These are phyloP conservation scores for Henckelia pumila DNA, from an alignment of 257 asterid species.

Conservation along the genomic window DNA sequence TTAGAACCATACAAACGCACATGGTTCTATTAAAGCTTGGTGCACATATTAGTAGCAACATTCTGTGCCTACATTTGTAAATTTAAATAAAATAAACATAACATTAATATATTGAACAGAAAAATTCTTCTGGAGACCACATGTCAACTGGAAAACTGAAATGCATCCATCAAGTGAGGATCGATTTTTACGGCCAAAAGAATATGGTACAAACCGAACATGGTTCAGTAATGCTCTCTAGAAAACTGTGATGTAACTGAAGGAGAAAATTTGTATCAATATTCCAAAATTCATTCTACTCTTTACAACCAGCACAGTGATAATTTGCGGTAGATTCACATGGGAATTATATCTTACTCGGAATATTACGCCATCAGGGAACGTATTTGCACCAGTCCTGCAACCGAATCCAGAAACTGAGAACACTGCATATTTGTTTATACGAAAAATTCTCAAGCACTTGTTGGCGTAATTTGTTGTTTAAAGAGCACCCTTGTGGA, in stretches of 20 bases:
- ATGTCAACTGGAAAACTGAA: slow-evolving; percentile 47
- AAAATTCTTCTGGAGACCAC: slow-evolving; percentile 50
- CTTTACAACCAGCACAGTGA: slow-evolving; percentile 33
- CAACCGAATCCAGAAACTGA: background rate
- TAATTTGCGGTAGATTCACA: background rate
- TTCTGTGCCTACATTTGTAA: too few species aligned
- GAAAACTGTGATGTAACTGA: slow-evolving; percentile 34
- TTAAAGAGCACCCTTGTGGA: slow-evolving; percentile 37
- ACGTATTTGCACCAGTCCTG: slow-evolving; percentile 18
- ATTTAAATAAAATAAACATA: background rate
- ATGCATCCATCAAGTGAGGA: slow-evolving; percentile 54
- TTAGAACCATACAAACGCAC: too few species aligned
- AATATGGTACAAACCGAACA: slow-evolving; percentile 39
- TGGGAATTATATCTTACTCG: slow-evolving; percentile 9
- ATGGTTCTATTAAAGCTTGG: too few species aligned
- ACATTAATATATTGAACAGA: background rate
- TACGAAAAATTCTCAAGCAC: background rate
- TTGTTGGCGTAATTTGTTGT: background rate
- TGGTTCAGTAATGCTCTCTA: slow-evolving; percentile 18
- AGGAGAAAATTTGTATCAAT: slow-evolving; percentile 24
- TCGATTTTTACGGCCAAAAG: slow-evolving; percentile 36
- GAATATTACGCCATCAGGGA: slow-evolving; percentile 8
- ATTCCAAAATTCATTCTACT: slow-evolving; percentile 28
- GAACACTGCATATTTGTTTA: background rate
- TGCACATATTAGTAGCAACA: too few species aligned